These are phyloP conservation scores for Moelleriella libera DNA, from an alignment of 2,329 filamentous ascomycete genomes.

Conservation along the genomic window DNA sequence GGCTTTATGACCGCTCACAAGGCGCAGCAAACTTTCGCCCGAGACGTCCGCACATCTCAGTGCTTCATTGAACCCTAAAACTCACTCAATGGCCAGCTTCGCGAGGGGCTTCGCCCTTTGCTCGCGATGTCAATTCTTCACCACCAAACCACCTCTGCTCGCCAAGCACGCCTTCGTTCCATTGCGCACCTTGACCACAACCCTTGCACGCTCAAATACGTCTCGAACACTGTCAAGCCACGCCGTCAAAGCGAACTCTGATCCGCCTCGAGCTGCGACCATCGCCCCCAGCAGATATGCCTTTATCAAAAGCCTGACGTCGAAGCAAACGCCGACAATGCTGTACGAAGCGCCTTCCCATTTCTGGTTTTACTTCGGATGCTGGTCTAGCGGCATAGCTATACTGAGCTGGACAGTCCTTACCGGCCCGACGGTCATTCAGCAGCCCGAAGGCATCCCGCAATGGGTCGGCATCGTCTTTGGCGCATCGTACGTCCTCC, in stretches of 20 bases:
- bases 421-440: conserved; percentile 17
- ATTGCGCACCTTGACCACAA: conserved; percentile 16
- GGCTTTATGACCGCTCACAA: too few relatives aligned
- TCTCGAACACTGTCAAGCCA: too few relatives aligned
- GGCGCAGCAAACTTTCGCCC: too few relatives aligned
- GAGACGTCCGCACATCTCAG: too few relatives aligned
- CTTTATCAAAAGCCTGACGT: conserved; percentile 41
- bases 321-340: conserved; percentile 38
- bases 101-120: conserved; percentile 14
- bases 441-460: conserved; percentile 32
- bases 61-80: background rate
- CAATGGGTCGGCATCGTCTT: conserved; percentile 45
- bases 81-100: conserved; percentile 16
- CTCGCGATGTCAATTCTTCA: conserved; percentile 10
- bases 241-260: too few relatives aligned
- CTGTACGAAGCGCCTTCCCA: conserved; percentile 55
- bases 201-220: conserved; percentile 6
- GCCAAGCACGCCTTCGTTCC: conserved; percentile 7
- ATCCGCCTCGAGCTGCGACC: background rate
- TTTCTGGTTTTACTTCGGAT: conserved; percentile 45
- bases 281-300: conserved; percentile 19
- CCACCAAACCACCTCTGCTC: conserved; percentile 8
- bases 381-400: conserved; percentile 37
- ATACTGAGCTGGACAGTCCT: conserved; percentile 20
- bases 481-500: conserved; percentile 41